phyloP scores from a whole-genome alignment of 2,329 filamentous ascomycete genomes.

The Neocatenulostroma microsporum region DNA sequence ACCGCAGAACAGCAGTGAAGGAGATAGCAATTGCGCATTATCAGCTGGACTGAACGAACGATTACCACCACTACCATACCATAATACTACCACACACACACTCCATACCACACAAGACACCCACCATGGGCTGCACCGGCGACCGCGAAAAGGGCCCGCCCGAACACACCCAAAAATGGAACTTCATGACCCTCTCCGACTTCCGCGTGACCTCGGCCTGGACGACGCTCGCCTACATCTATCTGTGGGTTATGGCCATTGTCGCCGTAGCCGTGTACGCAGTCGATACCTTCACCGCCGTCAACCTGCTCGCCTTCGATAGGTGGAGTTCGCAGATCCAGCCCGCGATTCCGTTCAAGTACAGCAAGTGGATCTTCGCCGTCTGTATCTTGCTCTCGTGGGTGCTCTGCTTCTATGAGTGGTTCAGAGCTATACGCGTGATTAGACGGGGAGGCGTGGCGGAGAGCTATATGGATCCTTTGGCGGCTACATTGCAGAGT shows the following conservation, averaged over 20 bases:
- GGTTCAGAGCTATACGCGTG: constrained; percentile 68
- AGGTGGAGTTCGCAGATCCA: constrained; percentile 79
- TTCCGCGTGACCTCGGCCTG: constrained; percentile 78
- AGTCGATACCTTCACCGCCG: constrained; percentile 86
- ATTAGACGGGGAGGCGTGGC: constrained; percentile 80
- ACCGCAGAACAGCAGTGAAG: constrained; percentile 2
- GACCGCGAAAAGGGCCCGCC: constrained; percentile 32
- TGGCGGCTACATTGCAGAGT: constrained; percentile 79
- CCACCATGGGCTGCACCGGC: constrained; percentile 29
- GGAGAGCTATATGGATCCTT: constrained; percentile 80
- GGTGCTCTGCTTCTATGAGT: constrained; percentile 71
- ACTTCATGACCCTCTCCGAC: constrained; percentile 69
- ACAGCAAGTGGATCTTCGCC: constrained; percentile 93
- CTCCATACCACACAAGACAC: background rate
- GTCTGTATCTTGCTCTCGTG: constrained; percentile 87
- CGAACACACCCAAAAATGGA: constrained; percentile 60
- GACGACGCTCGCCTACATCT: constrained; percentile 70
- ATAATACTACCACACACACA: background rate
- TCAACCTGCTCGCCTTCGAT: constrained; percentile 84
- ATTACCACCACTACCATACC: too few species aligned
- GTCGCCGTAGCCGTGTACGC: constrained; percentile 77
- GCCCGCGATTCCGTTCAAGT: constrained; percentile 65
- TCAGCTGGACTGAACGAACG: constrained; percentile 8
- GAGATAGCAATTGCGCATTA: background rate
- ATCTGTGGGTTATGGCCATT: constrained; percentile 71